These are phyloP conservation scores for Phytophthora pluvialis DNA, from an alignment of 352 stramenopile species.

Conservation along the genomic window DNA sequence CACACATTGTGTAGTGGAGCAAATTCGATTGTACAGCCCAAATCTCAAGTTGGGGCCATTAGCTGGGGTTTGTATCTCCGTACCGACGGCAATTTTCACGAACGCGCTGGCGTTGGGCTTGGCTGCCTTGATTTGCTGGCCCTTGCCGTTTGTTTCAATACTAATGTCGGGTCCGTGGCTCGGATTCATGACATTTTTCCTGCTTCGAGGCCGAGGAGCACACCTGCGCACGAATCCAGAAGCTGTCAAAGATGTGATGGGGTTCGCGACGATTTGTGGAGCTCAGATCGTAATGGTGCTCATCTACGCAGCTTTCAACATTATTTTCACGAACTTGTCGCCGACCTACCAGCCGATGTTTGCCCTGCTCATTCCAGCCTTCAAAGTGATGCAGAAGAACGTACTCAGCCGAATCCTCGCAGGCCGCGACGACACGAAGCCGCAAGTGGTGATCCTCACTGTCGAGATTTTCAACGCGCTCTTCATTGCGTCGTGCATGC, in stretches of 20 bases:
- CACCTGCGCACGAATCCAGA: conserved; percentile 28
- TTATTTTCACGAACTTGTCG: conserved; percentile 18
- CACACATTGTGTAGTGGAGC: conserved; percentile 29
- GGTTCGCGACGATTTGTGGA: conserved; percentile 22
- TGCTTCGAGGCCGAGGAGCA: conserved; percentile 11
- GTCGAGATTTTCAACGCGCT: conserved; percentile 38
- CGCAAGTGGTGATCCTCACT: conserved; percentile 33
- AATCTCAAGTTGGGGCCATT: conserved; percentile 14
- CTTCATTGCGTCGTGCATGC: conserved; percentile 35
- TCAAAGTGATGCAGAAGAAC: conserved; percentile 55
- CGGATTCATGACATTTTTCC: conserved; percentile 20
- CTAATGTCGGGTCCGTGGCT: conserved; percentile 28
- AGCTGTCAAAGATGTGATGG: conserved; percentile 15
- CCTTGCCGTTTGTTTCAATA: conserved; percentile 18
- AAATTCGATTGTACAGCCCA: conserved; percentile 30
- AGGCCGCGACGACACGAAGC: conserved; percentile 25
- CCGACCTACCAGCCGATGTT: conserved; percentile 36
- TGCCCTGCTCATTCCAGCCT: conserved; percentile 39
- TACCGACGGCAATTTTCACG: conserved; percentile 17
- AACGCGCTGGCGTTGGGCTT: conserved; percentile 8
- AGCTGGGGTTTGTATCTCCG: conserved; percentile 13
- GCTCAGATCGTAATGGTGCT: conserved; percentile 13
- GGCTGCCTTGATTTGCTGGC: conserved; percentile 17
- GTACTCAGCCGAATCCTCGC: conserved; percentile 22
- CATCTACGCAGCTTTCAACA: conserved; percentile 19